Evolutionary conservation across 176 grass and related monocot species (phyloP).

Genomic region (Tuctoria greenei): DNA sequence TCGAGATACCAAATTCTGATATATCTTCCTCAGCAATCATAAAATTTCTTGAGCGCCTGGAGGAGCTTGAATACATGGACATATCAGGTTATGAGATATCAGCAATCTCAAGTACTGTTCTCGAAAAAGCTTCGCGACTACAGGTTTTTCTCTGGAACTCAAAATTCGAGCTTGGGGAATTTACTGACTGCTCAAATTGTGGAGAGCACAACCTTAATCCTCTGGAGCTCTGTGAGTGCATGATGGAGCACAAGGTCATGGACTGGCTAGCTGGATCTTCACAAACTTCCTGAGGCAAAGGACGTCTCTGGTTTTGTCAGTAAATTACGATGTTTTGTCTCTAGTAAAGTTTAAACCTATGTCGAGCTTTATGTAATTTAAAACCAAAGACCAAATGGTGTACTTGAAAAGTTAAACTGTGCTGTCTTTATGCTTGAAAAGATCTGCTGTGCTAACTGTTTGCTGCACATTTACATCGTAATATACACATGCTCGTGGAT

Average conservation of each 20-base stretch:
- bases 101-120: constrained; percentile 39
- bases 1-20: constrained; percentile 59
- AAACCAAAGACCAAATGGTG: not conserved
- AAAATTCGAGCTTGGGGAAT: constrained; percentile 63
- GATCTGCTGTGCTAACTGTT: not conserved
- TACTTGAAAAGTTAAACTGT: not conserved
- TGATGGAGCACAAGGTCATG: constrained; percentile 55
- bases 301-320: not conserved
- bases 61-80: constrained; percentile 62
- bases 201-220: constrained; percentile 38
- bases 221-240: constrained; percentile 45
- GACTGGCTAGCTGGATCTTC: constrained; percentile 56
- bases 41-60: constrained; percentile 56
- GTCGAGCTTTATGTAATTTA: not conserved
- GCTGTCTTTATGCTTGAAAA: not conserved
- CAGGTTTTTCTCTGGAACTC: constrained; percentile 66
- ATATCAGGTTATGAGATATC: constrained; percentile 72
- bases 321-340: not conserved
- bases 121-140: constrained; percentile 55
- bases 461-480: no score
- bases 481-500: no score
- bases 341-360: not conserved
- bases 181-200: constrained; percentile 49
- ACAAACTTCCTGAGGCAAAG: constrained; percentile 9
- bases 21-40: constrained; percentile 43